Conservation (phyloP, 495 filamentous ascomycete species). For the Cercophora samala region DNA sequence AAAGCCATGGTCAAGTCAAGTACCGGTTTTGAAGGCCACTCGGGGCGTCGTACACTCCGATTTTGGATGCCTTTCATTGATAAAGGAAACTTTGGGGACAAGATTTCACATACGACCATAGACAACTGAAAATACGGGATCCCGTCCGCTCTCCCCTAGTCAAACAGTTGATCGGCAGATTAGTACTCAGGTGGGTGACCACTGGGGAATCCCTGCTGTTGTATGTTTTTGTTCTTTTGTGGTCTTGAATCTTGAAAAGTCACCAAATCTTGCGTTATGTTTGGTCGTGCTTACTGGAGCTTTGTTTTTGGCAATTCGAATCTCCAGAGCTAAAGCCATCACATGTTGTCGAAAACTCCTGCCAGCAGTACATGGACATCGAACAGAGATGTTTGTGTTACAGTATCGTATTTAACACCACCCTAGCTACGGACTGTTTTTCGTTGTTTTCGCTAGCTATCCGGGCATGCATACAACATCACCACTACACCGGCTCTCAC, state of each 20-base stretch:
- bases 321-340: no score
- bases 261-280: no score
- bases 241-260: no score
- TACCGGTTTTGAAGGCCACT: no score
- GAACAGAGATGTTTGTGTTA: neutral
- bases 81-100: no score
- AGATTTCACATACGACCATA: constrained; percentile 12
- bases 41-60: no score
- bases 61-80: no score
- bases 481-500: neutral
- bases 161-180: constrained; percentile 36
- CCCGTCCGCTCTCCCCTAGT: constrained; percentile 54
- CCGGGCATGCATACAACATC: neutral
- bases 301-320: no score
- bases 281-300: no score
- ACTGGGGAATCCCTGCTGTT: constrained; percentile 42
- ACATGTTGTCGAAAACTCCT: no score
- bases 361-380: no score
- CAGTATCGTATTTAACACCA: neutral
- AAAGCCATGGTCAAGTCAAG: no score
- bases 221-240: constrained; percentile 43
- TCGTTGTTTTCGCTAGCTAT: neutral
- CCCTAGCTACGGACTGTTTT: neutral
- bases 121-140: constrained; percentile 37
- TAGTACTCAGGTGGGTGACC: constrained; percentile 45